Base-by-base conservation (phyloP, 1,139 yeast species). In the Meyerozyma sp. region DNA sequence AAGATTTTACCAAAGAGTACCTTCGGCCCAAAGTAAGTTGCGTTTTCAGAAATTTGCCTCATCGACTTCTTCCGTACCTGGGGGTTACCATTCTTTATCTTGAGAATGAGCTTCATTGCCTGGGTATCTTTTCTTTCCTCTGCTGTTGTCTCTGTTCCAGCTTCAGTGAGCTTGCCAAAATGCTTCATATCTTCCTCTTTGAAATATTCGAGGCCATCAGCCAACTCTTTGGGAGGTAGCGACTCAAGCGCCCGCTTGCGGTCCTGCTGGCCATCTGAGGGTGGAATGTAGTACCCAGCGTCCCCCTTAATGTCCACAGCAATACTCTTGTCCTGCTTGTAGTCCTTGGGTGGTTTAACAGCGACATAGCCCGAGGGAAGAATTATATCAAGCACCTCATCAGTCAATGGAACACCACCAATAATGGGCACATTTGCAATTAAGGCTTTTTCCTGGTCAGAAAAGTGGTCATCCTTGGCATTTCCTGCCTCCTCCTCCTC, bases 51-150 rank as follows among this genome's bases (percentile, higher is more conserved):
- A 21, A 91, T 61, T 36, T 76, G 73, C 44, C 94, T 70, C 62
- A 89, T 63, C 0, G 96, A 84, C n/a, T 68, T 65, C 56, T 87
- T 90, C 41, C 98, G 71, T 8, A 74, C 70, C 0, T 71, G 63
- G 4, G 86, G 85, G 3, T 81, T 66, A 3, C 97, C 96, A 59
- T 91, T 90, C 55, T 90, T 90, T 40, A 90, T 73, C 51, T 77
- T 79, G 26, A 90, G 63, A 21, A 91, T 63, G 18, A 88, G 64
- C 42, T 75, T 75, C 80, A 86, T 70, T 16, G 87, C 80, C 45
- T 75, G 75, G 10, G 81, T 62, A 50, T 85, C 91, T 44, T 75
- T 75, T 41, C 70, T 63, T 49, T 84, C 91, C 6, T 77, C 81
- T 1, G 66, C 48, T 1, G 80, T 59, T 29, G 81, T 54, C 16